Conservation (phyloP, 768 basidiomycete genomes). For the Tylopilus felleus region DNA sequence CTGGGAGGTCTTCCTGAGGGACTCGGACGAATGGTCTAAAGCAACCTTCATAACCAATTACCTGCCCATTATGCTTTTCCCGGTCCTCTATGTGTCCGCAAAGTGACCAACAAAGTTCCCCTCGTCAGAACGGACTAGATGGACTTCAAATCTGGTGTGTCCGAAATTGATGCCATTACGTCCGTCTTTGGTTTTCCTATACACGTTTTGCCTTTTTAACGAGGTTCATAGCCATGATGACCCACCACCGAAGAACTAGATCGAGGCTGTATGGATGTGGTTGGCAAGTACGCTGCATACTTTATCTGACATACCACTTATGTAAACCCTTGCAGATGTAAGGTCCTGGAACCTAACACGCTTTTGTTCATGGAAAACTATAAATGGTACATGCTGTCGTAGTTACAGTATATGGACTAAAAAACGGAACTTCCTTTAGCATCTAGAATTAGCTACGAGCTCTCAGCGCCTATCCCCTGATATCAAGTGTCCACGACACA, state of each 20-base stretch:
- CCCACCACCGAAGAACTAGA: slow-evolving; percentile 17
- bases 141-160: slow-evolving; percentile 16
- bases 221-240: slow-evolving; percentile 12
- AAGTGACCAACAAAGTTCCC: slow-evolving; percentile 10
- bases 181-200: slow-evolving; percentile 5
- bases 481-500: neutral
- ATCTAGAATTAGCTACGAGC: neutral
- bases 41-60: slow-evolving; percentile 39
- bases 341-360: neutral
- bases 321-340: neutral
- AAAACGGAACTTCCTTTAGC: neutral
- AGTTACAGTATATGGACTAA: neutral
- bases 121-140: slow-evolving; percentile 17
- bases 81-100: slow-evolving; percentile 38
- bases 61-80: slow-evolving; percentile 40
- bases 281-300: slow-evolving; percentile 10
- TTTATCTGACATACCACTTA: neutral
- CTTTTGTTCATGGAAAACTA: too few species aligned
- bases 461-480: neutral
- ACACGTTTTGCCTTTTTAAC: neutral
- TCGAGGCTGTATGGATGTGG: slow-evolving; percentile 19
- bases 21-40: slow-evolving; percentile 33
- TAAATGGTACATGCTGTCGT: neutral
- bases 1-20: slow-evolving; percentile 36
- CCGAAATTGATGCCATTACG: slow-evolving; percentile 18